Base-by-base conservation (phyloP, 23 red algal species). In the Gracilaria vermiculophylla region DNA sequence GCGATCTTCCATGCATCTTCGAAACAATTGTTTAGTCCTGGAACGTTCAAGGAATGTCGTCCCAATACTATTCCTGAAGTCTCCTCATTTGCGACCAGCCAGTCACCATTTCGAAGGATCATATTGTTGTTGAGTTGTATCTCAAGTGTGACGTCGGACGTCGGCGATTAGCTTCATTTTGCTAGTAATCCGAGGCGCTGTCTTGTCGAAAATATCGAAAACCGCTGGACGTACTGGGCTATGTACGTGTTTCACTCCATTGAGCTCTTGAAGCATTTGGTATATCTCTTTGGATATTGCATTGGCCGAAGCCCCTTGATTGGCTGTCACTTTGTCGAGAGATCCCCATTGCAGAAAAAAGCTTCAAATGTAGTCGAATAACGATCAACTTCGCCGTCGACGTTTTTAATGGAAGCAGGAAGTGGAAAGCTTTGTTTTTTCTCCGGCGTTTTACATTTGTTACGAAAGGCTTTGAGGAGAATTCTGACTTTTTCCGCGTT, bases 31-130 rank as follows among this genome's bases (percentile, higher is more conserved):
- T 77, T 54, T 9, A 62, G 36, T 5, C 83, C 83, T 10, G 76
- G 24, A 19, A 35, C 66, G 40, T 74, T 40, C 39, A 76, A 49
- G 28, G 76, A 1, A 6, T 35, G 42, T 25, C 67, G 10, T 11
- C 83, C 83, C 6, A 87, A 0, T 0, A 75, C 32, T 29, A 44
- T 33, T 24, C 32, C 36, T 23, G 29, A 39, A 13, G 70, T 33
- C 28, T 61, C 16, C 20, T 57, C 67, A 11, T 74, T 54, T 17
- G 42, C 27, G 0, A 87, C 1, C 3, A 42, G 47, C 83, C 67
- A 87, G 20, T 76, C 39, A 11, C 75, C 65, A 29, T 76, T 50
- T 19, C 82, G 82, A 11, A 72, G 25, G 2, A 86, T 16, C 35
- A 75, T 5, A 6, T 29, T 56, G 9, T 48, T 56, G 12, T 36